Base-by-base conservation (phyloP, 2,329 filamentous ascomycete genomes). In the Colletotrichum somersetense region DNA sequence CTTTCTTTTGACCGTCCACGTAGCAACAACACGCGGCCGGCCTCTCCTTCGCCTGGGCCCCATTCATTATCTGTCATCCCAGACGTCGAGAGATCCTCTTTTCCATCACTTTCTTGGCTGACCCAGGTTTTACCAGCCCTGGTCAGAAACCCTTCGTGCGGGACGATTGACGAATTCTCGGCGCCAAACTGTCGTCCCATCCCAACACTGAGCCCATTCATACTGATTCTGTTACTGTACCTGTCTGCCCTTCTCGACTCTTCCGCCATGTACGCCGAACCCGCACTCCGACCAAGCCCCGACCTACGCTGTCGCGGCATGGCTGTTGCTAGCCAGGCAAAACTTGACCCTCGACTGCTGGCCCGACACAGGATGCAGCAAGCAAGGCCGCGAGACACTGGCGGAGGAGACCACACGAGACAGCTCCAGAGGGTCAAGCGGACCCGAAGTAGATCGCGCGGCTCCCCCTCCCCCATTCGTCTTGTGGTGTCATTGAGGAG, bases 81-180 rank as follows among this genome's bases (percentile, higher is more conserved):
- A 68, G 58, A 72, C 65, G 18, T 53, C 65, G 44, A 59, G 58
- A 46, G 57, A 44, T 65, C 69, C 52, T 68, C 64, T 69, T 72
- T 59, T 65, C 46, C 59, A 30, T 42, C 59, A 40, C 20, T 48
- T 56, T 55, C 66, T 68, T 69, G 53, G 66, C 59, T 59, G 55
- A 52, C 26, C 55, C 59, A 55, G 56, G 66, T 72, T 72, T 72
- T 50, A 72, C 18, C 53, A 42, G 66, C 69, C 66, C 66, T 38
- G 46, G 44, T 53, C 48, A 59, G 69, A 69, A 72, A 72, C 69
- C 53, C 59, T 46, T 30, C 10, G 38, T 72, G 69, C 69, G 40
- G 59, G 66, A 61, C 66, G 53, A 64, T 72, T 69, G 59, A 65
- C 69, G 69, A 72, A n/a, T 35, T 50, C 61, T 72, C 52, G 66